phyloP scores from a whole-genome alignment of 306 rosid species.

The Acacia melanoxylon region DNA sequence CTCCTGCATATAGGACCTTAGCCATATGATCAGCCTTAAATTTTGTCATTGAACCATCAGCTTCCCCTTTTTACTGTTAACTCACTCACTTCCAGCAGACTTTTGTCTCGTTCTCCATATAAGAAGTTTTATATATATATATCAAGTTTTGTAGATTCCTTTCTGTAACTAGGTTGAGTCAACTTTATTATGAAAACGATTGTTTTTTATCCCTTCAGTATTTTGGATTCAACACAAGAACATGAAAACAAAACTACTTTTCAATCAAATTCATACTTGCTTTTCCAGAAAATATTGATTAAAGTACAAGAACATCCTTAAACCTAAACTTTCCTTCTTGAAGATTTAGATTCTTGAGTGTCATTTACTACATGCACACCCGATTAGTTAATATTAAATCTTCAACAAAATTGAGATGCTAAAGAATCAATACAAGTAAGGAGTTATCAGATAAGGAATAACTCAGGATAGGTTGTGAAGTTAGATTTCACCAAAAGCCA shows the following conservation, averaged over 20 bases:
- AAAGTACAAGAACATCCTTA: background rate
- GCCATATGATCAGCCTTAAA: background rate
- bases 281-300: background rate
- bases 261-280: background rate
- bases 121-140: no score
- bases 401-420: background rate
- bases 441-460: background rate
- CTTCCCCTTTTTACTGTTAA: background rate
- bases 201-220: background rate
- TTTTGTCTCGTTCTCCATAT: no score
- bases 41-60: background rate
- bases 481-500: background rate
- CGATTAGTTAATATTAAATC: background rate
- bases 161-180: background rate
- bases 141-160: background rate
- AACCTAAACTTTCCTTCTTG: background rate
- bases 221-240: background rate
- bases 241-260: background rate
- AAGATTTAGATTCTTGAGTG: background rate
- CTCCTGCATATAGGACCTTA: background rate
- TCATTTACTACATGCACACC: background rate
- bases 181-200: background rate
- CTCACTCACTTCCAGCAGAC: no score
- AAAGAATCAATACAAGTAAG: background rate
- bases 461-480: background rate